Evolutionary conservation across 768 basidiomycete species (phyloP), one percentile per base, ranked within the genome.

Genomic region (Naganishia vaughanmartiniae): DNA sequence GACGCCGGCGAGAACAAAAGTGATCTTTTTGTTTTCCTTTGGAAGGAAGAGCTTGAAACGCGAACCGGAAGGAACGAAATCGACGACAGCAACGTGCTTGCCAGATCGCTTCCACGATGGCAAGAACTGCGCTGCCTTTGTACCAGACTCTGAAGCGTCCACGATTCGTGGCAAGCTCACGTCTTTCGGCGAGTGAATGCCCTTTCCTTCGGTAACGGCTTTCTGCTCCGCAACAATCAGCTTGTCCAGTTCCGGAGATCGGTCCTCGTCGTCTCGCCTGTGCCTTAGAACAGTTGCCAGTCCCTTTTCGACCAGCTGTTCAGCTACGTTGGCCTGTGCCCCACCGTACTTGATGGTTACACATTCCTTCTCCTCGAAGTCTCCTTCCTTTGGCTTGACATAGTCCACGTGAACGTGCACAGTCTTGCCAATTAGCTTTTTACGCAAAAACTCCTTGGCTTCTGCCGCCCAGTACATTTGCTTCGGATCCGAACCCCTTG

Each of bases 241-340:
- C 83, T 92, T 93, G 83, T 99, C 96, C 74, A 93, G 92, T 78
- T 97, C 95, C 7, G 89, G 86, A n/a, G 94, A 94, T 56, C 94
- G 87, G 75, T 94, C 91, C 81, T 98, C 95, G 77, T 98, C 95
- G 74, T 95, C 94, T 26, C 92, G 88, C 77, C 89, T 90, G 82
- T 99, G 95, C 55, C 95, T 88, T 31, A 98, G 88, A 12, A 90
- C 89, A 68, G 88, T 90, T 4, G 92, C 92, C 34, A 95, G 83
- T 56, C 96, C 95, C 76, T 92, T 93, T 78, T 97, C 96, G 65
- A 97, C 88, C 39, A 99, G 83, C 78, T 93, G 90, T 77, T 95
- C 93, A 0, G 94, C 90, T 63, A 98, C 84, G 84, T 90, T 76
- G 79, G 94, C 93, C 85, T 83, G 78, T 88, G 89, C 89, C 39